Evolutionary conservation across 2,329 filamentous ascomycete genomes (phyloP), one percentile per base, ranked within the genome.

Genomic region (Leptographium galeiforme): DNA sequence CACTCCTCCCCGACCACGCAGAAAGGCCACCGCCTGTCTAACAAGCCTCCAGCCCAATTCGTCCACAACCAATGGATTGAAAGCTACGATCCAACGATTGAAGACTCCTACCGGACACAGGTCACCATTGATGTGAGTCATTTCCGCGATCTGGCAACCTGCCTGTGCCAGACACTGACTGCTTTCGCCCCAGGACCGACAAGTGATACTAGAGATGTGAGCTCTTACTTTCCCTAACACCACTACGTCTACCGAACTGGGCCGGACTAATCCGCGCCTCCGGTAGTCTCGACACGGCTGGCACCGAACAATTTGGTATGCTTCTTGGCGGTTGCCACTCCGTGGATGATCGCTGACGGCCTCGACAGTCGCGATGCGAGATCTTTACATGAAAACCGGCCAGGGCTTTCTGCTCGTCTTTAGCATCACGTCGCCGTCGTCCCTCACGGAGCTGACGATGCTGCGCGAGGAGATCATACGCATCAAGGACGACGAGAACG

Each of bases 51-150:
- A 89, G 89, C 89, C 63, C 89, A 95, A 75, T 95, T 94, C 63
- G 89, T 95, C 51, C 88, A 93, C 68, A 90, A 93, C 71, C 85
- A 94, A 62, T 94, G 89, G 87, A 91, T 95, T 65, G 89, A 95
- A 68, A 87, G 82, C 67, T 88, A 88, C 69, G 84, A 88, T 66
- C 84, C 84, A 16, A 88, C 84, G 18, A 88, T 88, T 61, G 84
- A 88, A 65, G 84, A 88, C 67, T 85, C 84, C 34, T 88, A 88
- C 65, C 77, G 84, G 57, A 86, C 84, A 57, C 82, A 86, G 60
- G 74, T 86, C 46, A 76, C 89, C 61, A 87, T 95, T 57, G 89
- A 95, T 76, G 89, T 93, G 72, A 75, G 87, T 79, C 52, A 55
- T 19, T 38, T 19, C 30, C 5, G 4, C 36, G n/a, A 8, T 8